Evolutionary conservation across 768 basidiomycete species (phyloP).

Genomic region (Gautieria morchelliformis): DNA sequence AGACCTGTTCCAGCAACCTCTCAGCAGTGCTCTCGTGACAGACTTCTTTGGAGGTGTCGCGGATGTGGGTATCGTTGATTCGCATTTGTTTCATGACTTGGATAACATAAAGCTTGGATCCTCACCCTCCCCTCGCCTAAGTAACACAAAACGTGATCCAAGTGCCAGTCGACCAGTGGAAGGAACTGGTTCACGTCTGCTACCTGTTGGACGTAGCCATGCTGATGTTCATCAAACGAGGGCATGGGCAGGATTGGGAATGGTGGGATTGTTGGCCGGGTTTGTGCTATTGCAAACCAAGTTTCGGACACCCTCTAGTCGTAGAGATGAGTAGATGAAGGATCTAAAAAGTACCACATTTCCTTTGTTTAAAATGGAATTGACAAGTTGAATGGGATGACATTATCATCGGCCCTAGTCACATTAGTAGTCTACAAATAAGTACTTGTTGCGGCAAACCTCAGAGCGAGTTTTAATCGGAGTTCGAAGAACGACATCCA

Average conservation of each 20-base stretch:
- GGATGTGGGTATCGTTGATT: constrained; percentile 57
- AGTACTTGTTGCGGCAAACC: too few species aligned
- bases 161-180: not conserved
- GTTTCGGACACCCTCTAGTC: not conserved
- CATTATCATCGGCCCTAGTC: too few species aligned
- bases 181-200: not conserved
- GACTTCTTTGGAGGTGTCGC: constrained; percentile 88
- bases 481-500: not conserved
- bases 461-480: not conserved
- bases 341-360: too few species aligned
- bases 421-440: too few species aligned
- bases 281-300: not conserved
- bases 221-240: not conserved
- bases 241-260: not conserved
- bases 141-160: not conserved
- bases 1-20: constrained; percentile 63
- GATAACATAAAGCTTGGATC: not conserved
- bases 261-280: not conserved
- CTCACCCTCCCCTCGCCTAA: not conserved
- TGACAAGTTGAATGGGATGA: too few species aligned
- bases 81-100: not conserved
- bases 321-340: not conserved
- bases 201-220: not conserved
- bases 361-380: too few species aligned
- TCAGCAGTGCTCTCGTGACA: constrained; percentile 57